phyloP scores from a whole-genome alignment of 163 green algal species.

The Scenedesmus sp. region DNA sequence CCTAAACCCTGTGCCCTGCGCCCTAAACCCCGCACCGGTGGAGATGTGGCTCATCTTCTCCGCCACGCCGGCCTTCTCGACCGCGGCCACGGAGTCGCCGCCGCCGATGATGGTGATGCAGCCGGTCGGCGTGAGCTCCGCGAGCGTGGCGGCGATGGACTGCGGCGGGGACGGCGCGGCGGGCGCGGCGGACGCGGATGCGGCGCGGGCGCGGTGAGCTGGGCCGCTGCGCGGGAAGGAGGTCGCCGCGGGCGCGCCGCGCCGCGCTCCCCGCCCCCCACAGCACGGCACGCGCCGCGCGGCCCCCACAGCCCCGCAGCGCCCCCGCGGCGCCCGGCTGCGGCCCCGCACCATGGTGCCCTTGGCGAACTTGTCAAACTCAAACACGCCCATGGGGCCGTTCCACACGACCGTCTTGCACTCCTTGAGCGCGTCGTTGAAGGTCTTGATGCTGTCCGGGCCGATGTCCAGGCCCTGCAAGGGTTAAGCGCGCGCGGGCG shows the following conservation, averaged over 20 bases:
- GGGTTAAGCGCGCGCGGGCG: too few species aligned
- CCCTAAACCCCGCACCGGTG: too few species aligned
- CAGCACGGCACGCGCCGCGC: too few species aligned
- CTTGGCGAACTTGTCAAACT: conserved; percentile 95
- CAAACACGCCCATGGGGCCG: conserved; percentile 98
- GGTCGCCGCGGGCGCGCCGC: too few species aligned
- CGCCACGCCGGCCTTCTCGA: conserved; percentile 96
- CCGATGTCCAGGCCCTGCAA: conserved; percentile 96
- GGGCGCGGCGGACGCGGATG: neutral
- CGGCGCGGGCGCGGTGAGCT: too few species aligned
- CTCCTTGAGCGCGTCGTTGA: conserved; percentile 72
- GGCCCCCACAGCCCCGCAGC: neutral
- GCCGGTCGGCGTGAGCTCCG: conserved; percentile 86
- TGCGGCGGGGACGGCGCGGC: conserved; percentile 21
- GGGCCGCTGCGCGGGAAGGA: too few species aligned
- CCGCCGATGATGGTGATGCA: conserved; percentile 98
- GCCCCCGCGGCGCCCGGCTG: neutral
- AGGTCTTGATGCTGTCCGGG: conserved; percentile 92
- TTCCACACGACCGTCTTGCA: conserved; percentile 99
- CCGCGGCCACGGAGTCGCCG: conserved; percentile 97
- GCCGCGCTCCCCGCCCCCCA: too few species aligned
- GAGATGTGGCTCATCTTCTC: conserved; percentile 99
- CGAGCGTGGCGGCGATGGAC: conserved; percentile 90
- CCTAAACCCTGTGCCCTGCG: too few species aligned
- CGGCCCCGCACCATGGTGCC: conserved; percentile 20